A percentile compares a stretch with the other conserved stretches of the same genome.
phyloP scores from a whole-genome alignment of 202 grass and related monocot genomes.

The Setaria italica region DNA sequence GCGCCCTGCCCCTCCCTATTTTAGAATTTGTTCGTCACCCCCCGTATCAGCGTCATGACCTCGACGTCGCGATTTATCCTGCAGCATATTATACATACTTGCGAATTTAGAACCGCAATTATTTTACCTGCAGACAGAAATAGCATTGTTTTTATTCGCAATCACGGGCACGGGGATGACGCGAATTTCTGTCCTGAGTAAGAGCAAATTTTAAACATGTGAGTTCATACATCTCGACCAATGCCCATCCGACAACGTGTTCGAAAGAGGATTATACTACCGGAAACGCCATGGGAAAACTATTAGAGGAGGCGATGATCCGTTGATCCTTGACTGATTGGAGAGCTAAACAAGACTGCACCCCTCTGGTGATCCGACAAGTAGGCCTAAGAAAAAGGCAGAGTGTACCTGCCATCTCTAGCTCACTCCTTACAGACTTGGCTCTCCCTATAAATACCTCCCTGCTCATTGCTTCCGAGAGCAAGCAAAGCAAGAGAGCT shows the following conservation, averaged over 20 bases:
- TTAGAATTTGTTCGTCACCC: conserved; percentile 56
- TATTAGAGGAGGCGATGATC: neutral
- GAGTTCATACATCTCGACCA: conserved; percentile 47
- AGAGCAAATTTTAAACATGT: conserved; percentile 1
- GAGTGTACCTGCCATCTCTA: conserved; percentile 42
- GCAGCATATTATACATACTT: conserved; percentile 41
- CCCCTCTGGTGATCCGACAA: conserved; percentile 45
- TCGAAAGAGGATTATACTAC: conserved; percentile 21
- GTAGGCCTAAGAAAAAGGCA: conserved; percentile 55
- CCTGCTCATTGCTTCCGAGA: conserved; percentile 8
- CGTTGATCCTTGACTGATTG: neutral
- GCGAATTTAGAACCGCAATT: conserved; percentile 46
- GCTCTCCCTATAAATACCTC: conserved; percentile 53
- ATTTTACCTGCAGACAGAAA: conserved; percentile 36
- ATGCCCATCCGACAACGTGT: conserved; percentile 51
- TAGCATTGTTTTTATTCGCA: neutral
- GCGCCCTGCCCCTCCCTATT: conserved; percentile 16
- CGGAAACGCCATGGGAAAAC: neutral
- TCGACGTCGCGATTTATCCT: conserved; percentile 51
- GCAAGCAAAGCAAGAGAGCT: conserved; percentile 32
- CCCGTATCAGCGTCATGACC: conserved; percentile 47
- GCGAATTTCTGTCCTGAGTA: conserved; percentile 12
- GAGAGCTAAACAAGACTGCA: conserved; percentile 12
- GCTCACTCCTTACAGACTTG: neutral
- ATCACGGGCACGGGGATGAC: neutral